These are phyloP conservation scores for Furcasterigmium furcatum DNA, from an alignment of 2,329 filamentous ascomycete genomes.

Conservation along the genomic window DNA sequence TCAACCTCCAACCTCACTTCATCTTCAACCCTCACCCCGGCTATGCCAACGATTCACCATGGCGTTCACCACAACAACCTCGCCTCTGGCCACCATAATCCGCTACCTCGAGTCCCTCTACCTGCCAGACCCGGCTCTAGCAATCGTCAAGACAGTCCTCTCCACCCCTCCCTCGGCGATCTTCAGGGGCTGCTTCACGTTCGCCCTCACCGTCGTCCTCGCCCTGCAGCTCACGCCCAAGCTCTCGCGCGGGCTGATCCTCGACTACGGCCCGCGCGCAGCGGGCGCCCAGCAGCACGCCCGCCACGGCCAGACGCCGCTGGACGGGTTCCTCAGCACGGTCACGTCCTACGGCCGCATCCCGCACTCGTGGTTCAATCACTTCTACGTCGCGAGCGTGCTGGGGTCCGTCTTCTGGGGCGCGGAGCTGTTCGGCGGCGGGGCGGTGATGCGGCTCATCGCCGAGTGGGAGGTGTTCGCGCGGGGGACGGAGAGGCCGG, in stretches of 20 bases:
- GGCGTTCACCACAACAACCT: no score
- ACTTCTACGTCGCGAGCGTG: conserved; percentile 79
- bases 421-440: conserved; percentile 54
- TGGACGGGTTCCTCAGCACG: conserved; percentile 8
- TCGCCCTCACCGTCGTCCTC: conserved; percentile 35
- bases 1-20: no score
- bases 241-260: conserved; percentile 38
- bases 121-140: neutral
- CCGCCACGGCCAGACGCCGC: conserved; percentile 14
- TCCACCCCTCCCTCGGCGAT: neutral
- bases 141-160: neutral
- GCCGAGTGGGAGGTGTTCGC: conserved; percentile 29
- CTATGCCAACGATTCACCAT: no score
- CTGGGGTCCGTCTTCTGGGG: conserved; percentile 72
- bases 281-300: neutral
- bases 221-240: conserved; percentile 39
- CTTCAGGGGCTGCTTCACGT: conserved; percentile 34
- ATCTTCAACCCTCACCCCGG: no score
- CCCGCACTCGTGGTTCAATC: conserved; percentile 84
- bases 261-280: conserved; percentile 48
- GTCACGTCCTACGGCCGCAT: conserved; percentile 51
- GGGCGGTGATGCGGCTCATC: conserved; percentile 48
- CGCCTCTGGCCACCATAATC: no score
- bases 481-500: conserved; percentile 4
- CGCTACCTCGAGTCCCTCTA: neutral